Conservation (phyloP, 768 basidiomycete genomes). For the Lenzites betulinus region DNA sequence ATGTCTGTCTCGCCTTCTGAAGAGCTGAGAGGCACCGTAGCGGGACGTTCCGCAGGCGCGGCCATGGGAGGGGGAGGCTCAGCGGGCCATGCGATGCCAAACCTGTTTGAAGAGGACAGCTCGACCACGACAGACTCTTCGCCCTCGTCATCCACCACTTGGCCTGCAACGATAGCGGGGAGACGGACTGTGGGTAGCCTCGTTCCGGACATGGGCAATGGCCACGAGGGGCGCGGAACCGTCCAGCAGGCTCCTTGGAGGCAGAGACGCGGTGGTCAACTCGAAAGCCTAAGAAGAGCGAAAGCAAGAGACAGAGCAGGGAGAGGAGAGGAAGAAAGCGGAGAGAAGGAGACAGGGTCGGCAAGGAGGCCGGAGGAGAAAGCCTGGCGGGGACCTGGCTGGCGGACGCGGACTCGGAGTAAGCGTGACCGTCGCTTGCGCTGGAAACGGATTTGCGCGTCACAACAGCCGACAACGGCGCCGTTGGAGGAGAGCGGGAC, state of each 20-base stretch:
- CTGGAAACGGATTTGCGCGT: background rate
- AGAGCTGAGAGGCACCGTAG: constrained; percentile 42
- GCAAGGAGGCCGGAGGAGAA: constrained; percentile 17
- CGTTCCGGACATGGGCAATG: constrained; percentile 33
- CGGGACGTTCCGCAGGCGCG: constrained; percentile 43
- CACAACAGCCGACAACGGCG: constrained; percentile 14
- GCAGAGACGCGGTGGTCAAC: constrained; percentile 2
- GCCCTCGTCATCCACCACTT: constrained; percentile 43
- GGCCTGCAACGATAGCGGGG: constrained; percentile 39
- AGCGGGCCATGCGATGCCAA: constrained; percentile 59
- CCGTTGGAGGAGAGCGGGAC: no score
- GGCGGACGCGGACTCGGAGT: background rate
- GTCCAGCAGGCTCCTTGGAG: constrained; percentile 21
- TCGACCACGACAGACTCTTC: constrained; percentile 50
- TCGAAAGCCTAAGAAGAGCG: background rate
- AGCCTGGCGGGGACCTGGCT: constrained; percentile 4
- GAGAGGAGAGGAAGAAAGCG: background rate
- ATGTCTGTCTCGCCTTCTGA: constrained; percentile 54
- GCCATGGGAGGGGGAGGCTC: constrained; percentile 45
- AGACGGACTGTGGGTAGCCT: constrained; percentile 53
- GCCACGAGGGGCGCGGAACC: constrained; percentile 15
- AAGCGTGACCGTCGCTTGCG: constrained; percentile 4
- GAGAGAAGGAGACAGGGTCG: constrained; percentile 7
- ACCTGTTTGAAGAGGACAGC: constrained; percentile 53
- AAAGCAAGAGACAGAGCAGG: background rate